Percentiles rank a stretch among this genome's conserved stretches.
These are phyloP conservation scores for Cladosporium sp. DNA, from an alignment of 2,329 filamentous ascomycete genomes.

Conservation along the genomic window DNA sequence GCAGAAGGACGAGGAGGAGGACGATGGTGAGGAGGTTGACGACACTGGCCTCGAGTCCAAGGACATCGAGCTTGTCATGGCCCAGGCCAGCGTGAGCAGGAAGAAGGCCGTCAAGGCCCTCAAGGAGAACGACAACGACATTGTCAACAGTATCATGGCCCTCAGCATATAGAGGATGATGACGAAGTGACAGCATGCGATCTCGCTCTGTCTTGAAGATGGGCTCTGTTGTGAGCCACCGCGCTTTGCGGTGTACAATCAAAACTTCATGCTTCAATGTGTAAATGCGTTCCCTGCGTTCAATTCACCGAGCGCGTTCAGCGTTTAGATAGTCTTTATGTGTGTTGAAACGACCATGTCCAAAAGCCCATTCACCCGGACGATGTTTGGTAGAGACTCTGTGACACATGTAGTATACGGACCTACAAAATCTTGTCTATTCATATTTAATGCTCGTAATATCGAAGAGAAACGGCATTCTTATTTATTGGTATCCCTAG, in stretches of 20 bases:
- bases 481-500: no score
- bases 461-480: no score
- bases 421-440: no score
- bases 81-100: conserved; percentile 90
- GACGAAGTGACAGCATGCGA: conserved; percentile 1
- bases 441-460: no score
- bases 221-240: conserved; percentile 9
- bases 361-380: no score
- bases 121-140: conserved; percentile 99
- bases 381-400: no score
- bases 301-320: no score
- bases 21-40: conserved; percentile 93
- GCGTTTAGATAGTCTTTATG: no score
- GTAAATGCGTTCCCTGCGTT: conserved; percentile 3
- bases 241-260: conserved; percentile 11
- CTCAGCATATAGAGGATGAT: conserved; percentile 51
- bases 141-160: conserved; percentile 99
- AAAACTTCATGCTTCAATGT: conserved; percentile 12
- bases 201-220: conserved; percentile 8
- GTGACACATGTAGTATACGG: no score
- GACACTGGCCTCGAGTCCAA: conserved; percentile 93
- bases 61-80: conserved; percentile 99
- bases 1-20: conserved; percentile 62
- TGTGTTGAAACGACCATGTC: no score
- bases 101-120: conserved; percentile 99